phyloP scores from a whole-genome alignment of 129 eudicot species.

The Ambrosia artemisiifolia region DNA sequence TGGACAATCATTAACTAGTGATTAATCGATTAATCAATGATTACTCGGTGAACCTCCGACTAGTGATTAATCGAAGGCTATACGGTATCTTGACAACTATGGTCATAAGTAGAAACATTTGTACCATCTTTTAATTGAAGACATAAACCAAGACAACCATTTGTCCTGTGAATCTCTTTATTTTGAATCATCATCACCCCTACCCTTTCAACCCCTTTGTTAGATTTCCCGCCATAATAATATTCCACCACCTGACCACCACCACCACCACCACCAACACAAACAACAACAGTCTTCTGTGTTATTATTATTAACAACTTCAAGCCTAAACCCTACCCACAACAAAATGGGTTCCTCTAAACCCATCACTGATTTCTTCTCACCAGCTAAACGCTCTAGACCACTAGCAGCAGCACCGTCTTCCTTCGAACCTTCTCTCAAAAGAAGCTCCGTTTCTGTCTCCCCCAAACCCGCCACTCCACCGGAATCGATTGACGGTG shows the following conservation, averaged over 20 bases:
- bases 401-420: conserved; percentile 26
- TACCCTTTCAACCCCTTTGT: background rate
- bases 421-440: conserved; percentile 13
- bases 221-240: conserved; percentile 29
- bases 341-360: conserved; percentile 46
- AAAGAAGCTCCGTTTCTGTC: conserved; percentile 1
- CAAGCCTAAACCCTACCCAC: background rate
- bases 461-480: conserved; percentile 21
- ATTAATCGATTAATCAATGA: too few relatives aligned
- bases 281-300: background rate
- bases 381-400: conserved; percentile 71
- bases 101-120: too few relatives aligned
- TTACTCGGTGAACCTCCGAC: too few relatives aligned
- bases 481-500: conserved; percentile 9
- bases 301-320: background rate
- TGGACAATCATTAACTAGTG: too few relatives aligned
- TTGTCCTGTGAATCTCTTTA: background rate
- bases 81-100: too few relatives aligned
- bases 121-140: too few relatives aligned
- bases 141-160: too few relatives aligned
- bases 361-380: conserved; percentile 73
- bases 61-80: too few relatives aligned
- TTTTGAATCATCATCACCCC: background rate
- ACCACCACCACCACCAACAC: background rate
- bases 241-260: background rate